phyloP scores from a whole-genome alignment of 2,329 filamentous ascomycete genomes.

The Talaromyces funiculosus region DNA sequence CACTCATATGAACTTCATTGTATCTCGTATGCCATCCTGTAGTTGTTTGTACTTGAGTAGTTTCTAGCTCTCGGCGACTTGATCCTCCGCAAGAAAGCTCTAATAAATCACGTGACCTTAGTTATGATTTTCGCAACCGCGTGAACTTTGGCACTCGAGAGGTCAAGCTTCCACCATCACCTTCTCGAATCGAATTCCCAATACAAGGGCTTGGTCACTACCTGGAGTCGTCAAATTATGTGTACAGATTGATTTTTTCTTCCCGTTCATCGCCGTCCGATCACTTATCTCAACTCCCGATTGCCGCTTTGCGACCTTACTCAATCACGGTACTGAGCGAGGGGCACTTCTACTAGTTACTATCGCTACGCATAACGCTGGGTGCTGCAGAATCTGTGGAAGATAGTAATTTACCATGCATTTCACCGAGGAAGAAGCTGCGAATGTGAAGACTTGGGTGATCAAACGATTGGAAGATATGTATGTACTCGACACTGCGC shows the following conservation, averaged over 20 bases:
- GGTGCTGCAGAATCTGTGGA: too few relatives aligned
- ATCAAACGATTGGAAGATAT: constrained; percentile 55
- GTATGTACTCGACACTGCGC: constrained; percentile 30
- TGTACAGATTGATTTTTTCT: background rate
- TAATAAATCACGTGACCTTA: constrained; percentile 6
- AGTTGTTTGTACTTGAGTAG: background rate
- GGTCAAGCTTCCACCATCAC: background rate
- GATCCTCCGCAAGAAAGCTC: background rate
- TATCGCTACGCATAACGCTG: background rate
- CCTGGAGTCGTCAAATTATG: background rate
- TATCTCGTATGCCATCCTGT: background rate
- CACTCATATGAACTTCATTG: constrained; percentile 2
- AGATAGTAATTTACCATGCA: constrained; percentile 38
- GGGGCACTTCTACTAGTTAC: background rate
- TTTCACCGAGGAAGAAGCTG: constrained; percentile 49
- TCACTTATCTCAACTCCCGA: background rate
- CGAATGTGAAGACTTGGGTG: constrained; percentile 53
- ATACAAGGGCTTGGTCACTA: background rate
- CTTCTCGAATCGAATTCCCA: background rate
- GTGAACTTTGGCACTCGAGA: background rate
- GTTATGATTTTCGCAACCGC: constrained; percentile 5
- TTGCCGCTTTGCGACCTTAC: background rate
- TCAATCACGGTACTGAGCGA: background rate
- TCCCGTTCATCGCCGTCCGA: background rate
- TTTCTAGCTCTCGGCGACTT: background rate